Base-by-base conservation (phyloP, 1,284 basidiomycete species). In the Leccinum subrobustum region DNA sequence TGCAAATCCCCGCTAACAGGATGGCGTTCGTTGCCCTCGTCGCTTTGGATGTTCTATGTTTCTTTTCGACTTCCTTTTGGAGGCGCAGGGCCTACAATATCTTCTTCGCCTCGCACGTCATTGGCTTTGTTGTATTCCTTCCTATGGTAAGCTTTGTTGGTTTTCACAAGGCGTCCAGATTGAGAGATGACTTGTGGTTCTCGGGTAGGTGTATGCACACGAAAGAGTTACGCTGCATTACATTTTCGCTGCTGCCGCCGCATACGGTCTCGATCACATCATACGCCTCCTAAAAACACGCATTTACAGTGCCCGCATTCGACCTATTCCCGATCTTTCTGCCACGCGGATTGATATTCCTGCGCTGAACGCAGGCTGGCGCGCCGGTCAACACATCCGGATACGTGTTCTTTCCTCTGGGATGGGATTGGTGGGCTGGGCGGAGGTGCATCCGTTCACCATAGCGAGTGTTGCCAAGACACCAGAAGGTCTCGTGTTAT, bases 371-470 rank as follows among this genome's bases (percentile, higher is more conserved):
- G 78, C 82, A 6, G 92, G 92, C 53, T 95, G 92, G 92, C 83
- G 89, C 8, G 87, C 92, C 0, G 92, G 92, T 0, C 92, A 94
- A 71, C 92, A 94, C 71, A 83, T 95, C 60, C 83, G 88, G 42
- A 67, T 94, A n/a, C 84, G 88, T 18, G 81, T 94, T 2, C 72
- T 91, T 3, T 81, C 84, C 0, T 72, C 73, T 20, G 79, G 78
- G 14, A 80, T 88, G 78, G 85, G 87, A 3, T 75, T 78, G 70
- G 76, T 81, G n/a, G 83, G 85, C 6, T 85, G 88, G 80, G 78
- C 82, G 33, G 83, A 88, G 65, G 76, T 80, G 0, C 92, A 93
- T 68, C 92, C 93, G 0, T 92, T 93, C 73, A 92, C 92, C 0
- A 92, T 95, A 72, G 79, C 89, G 60, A 86, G 79, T 64, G 71